Conservation (phyloP, 139 green algal species). For the Penium margaritaceum region DNA sequence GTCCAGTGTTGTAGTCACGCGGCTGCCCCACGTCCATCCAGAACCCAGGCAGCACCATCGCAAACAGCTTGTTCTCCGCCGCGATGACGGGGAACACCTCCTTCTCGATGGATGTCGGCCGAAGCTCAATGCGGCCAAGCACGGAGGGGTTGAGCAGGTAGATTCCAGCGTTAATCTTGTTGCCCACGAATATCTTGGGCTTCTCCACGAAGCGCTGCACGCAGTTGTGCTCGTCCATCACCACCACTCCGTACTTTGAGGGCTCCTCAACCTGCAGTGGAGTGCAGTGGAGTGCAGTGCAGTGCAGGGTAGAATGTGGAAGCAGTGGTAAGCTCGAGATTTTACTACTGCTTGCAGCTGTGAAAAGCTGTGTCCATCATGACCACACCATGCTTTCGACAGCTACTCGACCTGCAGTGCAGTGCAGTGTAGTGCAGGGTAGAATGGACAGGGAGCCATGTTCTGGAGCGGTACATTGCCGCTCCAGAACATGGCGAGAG, state of each 20-base stretch:
- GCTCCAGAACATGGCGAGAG: no score
- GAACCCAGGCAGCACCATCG: slow-evolving; percentile 83
- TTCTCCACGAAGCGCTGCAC: slow-evolving; percentile 84
- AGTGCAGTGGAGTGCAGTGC: no score
- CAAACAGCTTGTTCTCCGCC: slow-evolving; percentile 72
- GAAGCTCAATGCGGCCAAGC: slow-evolving; percentile 84
- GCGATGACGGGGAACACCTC: slow-evolving; percentile 91
- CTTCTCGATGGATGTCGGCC: slow-evolving; percentile 63
- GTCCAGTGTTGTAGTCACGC: slow-evolving; percentile 79
- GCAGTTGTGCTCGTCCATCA: slow-evolving; percentile 68
- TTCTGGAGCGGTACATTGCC: no score
- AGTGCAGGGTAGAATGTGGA: no score
- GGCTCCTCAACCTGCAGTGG: slow-evolving; percentile 52
- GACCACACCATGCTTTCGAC: no score
- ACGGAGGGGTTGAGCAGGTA: slow-evolving; percentile 77
- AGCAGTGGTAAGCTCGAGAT: no score
- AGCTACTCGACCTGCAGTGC: no score
- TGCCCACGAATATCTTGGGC: slow-evolving; percentile 83
- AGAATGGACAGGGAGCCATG: no score
- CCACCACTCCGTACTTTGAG: slow-evolving; percentile 94
- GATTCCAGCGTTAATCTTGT: slow-evolving; percentile 98
- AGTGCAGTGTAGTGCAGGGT: no score
- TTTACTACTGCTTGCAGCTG: no score
- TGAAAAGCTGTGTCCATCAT: no score
- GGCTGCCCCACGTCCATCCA: slow-evolving; percentile 99